Evolutionary conservation across 176 grass and related monocot species (phyloP), one percentile per base, ranked within the genome.

Genomic region (Eragrostis nindensis): DNA sequence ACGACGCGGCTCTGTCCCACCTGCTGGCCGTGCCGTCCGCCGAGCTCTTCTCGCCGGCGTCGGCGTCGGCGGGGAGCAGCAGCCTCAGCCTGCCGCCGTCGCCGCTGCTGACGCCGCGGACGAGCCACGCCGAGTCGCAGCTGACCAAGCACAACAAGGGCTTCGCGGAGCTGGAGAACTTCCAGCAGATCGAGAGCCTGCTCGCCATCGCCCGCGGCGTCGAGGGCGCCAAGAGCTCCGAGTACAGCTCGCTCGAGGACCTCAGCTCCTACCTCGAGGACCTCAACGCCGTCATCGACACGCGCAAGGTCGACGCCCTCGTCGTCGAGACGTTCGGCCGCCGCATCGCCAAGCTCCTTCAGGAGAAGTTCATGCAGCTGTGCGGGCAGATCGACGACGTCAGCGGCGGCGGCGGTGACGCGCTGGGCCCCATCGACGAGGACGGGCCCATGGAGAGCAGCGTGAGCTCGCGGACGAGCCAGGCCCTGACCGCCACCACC

Each of bases 361-460:
- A 95, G 92, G 96, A 99, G 72, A 99, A 99, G 70, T 99, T 99
- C 76, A 93, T 99, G 84, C 88, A 90, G 68, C 76, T 99, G 26
- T 99, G 90, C 57, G 90, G 79, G 16, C 86, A 88, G 59, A 88
- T 90, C 79, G 92, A 99, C 70, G 96, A 99, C 81, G 82, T 48
- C 15, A 87, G 78, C 32, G 32, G 32, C 32, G 32, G 32, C 32
- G 32, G 2, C 75, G 83, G 68, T 16, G 92, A 86, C 63, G 39
- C 49, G 25, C 79, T 88, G 78, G 87, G 75, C 77, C 32, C 86
- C 54, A 87, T 93, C 70, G 77, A 83, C 48, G 95, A 93, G 84
- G 92, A 97, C 8, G 90, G 89, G 64, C 82, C 83, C 61, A 46
- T 43, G 84, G 84, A 80, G 74, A 80, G 79, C 69, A 86, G 70